These are phyloP conservation scores for Nemophila menziesii DNA, from an alignment of 257 asterid genomes.

Conservation along the genomic window DNA sequence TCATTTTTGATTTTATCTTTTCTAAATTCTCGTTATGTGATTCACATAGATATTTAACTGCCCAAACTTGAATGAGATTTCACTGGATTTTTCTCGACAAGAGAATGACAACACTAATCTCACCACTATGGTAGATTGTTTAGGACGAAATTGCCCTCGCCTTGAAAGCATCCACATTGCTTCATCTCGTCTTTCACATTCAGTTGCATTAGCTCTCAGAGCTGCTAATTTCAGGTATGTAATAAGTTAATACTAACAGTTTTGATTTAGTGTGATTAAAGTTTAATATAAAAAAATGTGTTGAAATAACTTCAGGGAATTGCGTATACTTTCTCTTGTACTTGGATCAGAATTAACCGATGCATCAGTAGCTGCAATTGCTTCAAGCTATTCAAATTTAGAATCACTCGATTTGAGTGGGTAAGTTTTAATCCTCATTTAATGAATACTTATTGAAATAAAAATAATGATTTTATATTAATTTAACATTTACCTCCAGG, in stretches of 20 bases:
- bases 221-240: conserved; percentile 75
- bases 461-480: not conserved
- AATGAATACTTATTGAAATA: not conserved
- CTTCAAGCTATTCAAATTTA: conserved; percentile 63
- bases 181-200: conserved; percentile 63
- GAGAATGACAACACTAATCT: conserved; percentile 75
- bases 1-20: conserved; percentile 1
- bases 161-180: conserved; percentile 81
- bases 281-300: conserved; percentile 1
- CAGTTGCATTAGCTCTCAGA: conserved; percentile 67
- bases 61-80: conserved; percentile 75
- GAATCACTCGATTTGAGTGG: conserved; percentile 97
- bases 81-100: conserved; percentile 73
- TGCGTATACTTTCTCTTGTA: conserved; percentile 92
- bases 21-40: not conserved
- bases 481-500: conserved; percentile 26
- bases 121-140: conserved; percentile 38
- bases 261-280: not conserved
- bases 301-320: conserved; percentile 39
- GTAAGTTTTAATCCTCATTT: conserved; percentile 27
- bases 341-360: conserved; percentile 88
- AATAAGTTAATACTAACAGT: not conserved
- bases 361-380: conserved; percentile 95
- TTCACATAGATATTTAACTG: conserved; percentile 60
- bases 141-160: conserved; percentile 83